Evolutionary conservation across 169 alveolate genomes (phyloP).

Genomic region (Plasmodium vinckei): DNA sequence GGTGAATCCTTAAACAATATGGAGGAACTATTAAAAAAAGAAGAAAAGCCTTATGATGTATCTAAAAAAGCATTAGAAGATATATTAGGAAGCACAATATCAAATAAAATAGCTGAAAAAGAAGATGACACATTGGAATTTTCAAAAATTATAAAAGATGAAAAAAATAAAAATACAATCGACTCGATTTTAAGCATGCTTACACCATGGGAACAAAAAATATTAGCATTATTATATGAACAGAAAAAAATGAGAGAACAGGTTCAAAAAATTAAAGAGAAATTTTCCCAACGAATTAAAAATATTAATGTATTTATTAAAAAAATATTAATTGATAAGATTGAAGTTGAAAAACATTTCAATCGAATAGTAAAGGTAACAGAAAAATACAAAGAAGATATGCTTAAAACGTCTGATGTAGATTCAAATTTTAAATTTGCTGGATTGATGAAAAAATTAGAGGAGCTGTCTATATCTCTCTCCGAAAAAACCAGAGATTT

Average conservation of each 20-base stretch:
- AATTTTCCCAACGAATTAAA: slow-evolving; percentile 77
- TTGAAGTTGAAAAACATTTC: slow-evolving; percentile 83
- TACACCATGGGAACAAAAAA: slow-evolving; percentile 86
- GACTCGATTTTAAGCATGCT: slow-evolving; percentile 81
- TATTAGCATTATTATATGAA: slow-evolving; percentile 84
- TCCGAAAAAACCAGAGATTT: slow-evolving; percentile 80
- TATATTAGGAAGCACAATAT: slow-evolving; percentile 48
- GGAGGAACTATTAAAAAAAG: slow-evolving; percentile 48
- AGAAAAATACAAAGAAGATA: slow-evolving; percentile 77
- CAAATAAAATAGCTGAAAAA: slow-evolving; percentile 27
- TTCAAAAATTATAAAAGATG: slow-evolving; percentile 75
- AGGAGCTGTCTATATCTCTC: slow-evolving; percentile 80
- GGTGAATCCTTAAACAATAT: slow-evolving; percentile 28
- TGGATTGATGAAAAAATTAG: slow-evolving; percentile 82
- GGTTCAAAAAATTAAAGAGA: slow-evolving; percentile 81
- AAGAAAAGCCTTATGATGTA: slow-evolving; percentile 55
- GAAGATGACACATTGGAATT: slow-evolving; percentile 17
- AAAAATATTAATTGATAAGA: slow-evolving; percentile 82
- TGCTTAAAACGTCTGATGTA: slow-evolving; percentile 77
- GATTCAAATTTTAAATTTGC: slow-evolving; percentile 84
- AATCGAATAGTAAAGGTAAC: slow-evolving; percentile 80
- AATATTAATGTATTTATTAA: slow-evolving; percentile 79
- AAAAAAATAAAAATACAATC: slow-evolving; percentile 70
- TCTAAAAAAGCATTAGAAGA: slow-evolving; percentile 71
- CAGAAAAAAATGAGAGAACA: slow-evolving; percentile 84